Evolutionary conservation across 1,284 basidiomycete species (phyloP).

Genomic region (Boletus semigastroideus): DNA sequence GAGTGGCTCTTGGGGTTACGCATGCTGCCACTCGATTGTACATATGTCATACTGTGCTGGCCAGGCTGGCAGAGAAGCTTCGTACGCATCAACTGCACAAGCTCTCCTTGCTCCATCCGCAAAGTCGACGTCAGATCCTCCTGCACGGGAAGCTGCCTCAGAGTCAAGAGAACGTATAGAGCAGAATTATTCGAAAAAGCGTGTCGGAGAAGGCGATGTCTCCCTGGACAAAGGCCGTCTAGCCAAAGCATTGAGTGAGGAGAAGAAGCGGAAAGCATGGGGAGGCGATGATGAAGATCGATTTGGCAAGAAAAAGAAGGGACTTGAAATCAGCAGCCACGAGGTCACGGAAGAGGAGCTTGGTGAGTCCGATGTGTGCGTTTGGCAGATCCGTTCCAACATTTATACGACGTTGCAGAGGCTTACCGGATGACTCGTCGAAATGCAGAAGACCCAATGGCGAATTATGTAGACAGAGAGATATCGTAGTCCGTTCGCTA

Average conservation of each 20-base stretch:
- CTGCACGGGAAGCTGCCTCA: slow-evolving; percentile 30
- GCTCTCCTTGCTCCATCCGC: slow-evolving; percentile 54
- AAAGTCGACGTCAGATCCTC: slow-evolving; percentile 24
- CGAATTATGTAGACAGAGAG: slow-evolving; percentile 71
- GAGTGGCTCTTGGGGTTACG: slow-evolving; percentile 85
- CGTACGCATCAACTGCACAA: slow-evolving; percentile 66
- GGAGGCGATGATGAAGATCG: slow-evolving; percentile 60
- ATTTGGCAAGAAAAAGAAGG: slow-evolving; percentile 60
- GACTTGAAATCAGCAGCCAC: slow-evolving; percentile 45
- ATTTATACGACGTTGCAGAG: slow-evolving; percentile 50
- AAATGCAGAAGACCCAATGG: slow-evolving; percentile 85
- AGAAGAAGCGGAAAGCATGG: slow-evolving; percentile 73
- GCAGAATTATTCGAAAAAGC: slow-evolving; percentile 64
- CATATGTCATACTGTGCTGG: slow-evolving; percentile 95
- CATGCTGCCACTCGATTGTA: slow-evolving; percentile 88
- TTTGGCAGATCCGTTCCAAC: neutral
- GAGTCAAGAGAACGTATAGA: slow-evolving; percentile 49
- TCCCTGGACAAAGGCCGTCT: slow-evolving; percentile 69
- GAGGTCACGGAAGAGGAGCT: slow-evolving; percentile 93
- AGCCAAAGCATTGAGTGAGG: slow-evolving; percentile 70
- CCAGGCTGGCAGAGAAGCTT: slow-evolving; percentile 81
- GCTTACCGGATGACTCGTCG: slow-evolving; percentile 76
- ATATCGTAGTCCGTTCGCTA: slow-evolving; percentile 6
- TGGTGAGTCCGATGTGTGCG: slow-evolving; percentile 49
- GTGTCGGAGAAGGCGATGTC: slow-evolving; percentile 75